Base-by-base conservation (phyloP, 2,329 filamentous ascomycete species). In the Xylaria sp. region DNA sequence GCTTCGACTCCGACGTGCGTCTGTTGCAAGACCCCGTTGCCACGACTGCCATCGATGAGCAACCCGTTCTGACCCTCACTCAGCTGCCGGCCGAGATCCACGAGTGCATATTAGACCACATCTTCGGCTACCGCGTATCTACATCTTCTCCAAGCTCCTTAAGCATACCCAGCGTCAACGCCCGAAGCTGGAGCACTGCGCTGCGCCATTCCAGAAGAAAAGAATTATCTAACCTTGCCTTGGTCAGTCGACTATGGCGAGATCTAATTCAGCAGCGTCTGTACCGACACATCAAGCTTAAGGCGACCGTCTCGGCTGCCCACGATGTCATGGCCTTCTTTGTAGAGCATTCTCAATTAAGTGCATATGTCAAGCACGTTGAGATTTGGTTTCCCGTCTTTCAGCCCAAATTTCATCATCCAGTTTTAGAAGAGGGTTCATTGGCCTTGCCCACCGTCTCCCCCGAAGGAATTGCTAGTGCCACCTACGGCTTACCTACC, bases 331-430 rank as follows among this genome's bases (percentile, higher is more conserved):
- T 86, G 69, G 69, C 80, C 38, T 92, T 90, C 81, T 91, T 93
- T 71, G 77, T 80, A 17, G 71, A 78, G 10, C 84, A 89, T 66
- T 81, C 84, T 31, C 86, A 91, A 73, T 84, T 93, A 5, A 84
- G 86, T 22, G 72, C 79, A 9, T 88, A 92, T 71, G 87, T 93
- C 66, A 89, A 88, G 70, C 91, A 93, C 73, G 85, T 93, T 66
- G 91, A 93, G 78, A 84, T 93, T 47, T 93, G 91, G 90, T 91
- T 93, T 68, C 91, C 91, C 2, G 90, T 93, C 45, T 93, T 91
- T 72, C 85, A 89, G 70, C 87, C 86, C 22, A 85, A 84, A 63
- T 81, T 83, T 64, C 79, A 81, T 10, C 79, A 83, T 5, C 73
- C 80, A 45, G 78, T 81, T 3, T 71, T 81, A 22, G 81, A 82